phyloP scores from a whole-genome alignment of 768 basidiomycete species.

The Tubosaeta sp. region DNA sequence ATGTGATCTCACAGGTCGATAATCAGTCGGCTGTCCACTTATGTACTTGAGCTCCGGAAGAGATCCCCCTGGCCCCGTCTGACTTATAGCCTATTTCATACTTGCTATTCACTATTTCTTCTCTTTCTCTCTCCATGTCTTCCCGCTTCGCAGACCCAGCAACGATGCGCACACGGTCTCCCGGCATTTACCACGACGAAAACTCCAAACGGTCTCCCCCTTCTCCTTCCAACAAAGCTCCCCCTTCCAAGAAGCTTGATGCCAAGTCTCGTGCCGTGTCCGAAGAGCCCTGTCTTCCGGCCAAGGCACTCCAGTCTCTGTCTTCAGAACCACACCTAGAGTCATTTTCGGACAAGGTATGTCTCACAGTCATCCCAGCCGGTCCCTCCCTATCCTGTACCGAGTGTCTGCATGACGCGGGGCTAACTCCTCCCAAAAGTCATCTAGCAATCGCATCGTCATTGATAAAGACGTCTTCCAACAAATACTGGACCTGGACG shows the following conservation, averaged over 20 bases:
- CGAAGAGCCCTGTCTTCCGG: slow-evolving; percentile 19
- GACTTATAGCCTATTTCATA: slow-evolving; percentile 28
- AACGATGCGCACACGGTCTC: slow-evolving; percentile 28
- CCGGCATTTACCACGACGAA: slow-evolving; percentile 25
- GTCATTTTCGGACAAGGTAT: slow-evolving; percentile 28
- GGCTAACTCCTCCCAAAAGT: slow-evolving; percentile 13
- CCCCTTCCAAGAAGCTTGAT: slow-evolving; percentile 29
- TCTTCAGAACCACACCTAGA: slow-evolving; percentile 15
- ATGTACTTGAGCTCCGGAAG: slow-evolving; percentile 25
- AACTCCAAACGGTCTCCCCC: slow-evolving; percentile 27
- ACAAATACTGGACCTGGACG: slow-evolving; percentile 91
- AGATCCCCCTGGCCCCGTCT: slow-evolving; percentile 19
- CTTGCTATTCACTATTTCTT: slow-evolving; percentile 3
- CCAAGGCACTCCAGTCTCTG: slow-evolving; percentile 5
- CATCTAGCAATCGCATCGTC: slow-evolving; percentile 27
- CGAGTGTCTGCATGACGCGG: not conserved
- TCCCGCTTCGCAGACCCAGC: slow-evolving; percentile 27
- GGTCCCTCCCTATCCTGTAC: not conserved
- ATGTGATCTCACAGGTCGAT: slow-evolving; percentile 26
- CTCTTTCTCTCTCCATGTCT: slow-evolving; percentile 16
- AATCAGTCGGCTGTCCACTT: slow-evolving; percentile 30
- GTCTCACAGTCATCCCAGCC: slow-evolving; percentile 2
- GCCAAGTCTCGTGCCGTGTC: slow-evolving; percentile 29
- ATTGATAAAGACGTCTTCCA: slow-evolving; percentile 79
- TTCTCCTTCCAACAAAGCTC: slow-evolving; percentile 31